These are phyloP conservation scores for Trypanosoma vivax DNA, from an alignment of 208 protist species.

Conservation along the genomic window DNA sequence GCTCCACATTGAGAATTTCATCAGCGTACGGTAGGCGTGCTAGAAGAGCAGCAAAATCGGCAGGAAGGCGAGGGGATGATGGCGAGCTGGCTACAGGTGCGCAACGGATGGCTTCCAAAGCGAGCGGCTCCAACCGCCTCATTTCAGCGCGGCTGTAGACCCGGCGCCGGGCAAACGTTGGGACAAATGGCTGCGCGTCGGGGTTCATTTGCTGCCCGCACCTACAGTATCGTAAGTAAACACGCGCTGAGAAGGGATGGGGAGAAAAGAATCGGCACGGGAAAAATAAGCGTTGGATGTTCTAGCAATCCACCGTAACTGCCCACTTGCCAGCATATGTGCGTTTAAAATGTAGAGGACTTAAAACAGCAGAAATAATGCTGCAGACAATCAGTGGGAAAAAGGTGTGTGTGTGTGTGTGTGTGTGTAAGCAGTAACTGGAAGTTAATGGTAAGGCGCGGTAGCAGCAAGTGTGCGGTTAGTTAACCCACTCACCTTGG, in stretches of 20 bases:
- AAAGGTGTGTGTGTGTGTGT: neutral
- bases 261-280: conserved; percentile 2
- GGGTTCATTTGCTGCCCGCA: conserved; percentile 16
- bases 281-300: conserved; percentile 1
- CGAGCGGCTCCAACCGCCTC: conserved; percentile 7
- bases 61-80: neutral
- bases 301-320: too few species aligned
- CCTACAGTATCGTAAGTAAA: too few species aligned
- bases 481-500: too few species aligned
- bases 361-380: too few species aligned
- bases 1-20: conserved; percentile 12
- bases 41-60: conserved; percentile 10
- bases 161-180: conserved; percentile 13
- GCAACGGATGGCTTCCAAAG: neutral
- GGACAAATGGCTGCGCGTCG: conserved; percentile 17
- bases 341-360: neutral
- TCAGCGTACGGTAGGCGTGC: conserved; percentile 9
- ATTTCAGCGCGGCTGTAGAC: conserved; percentile 14
- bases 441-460: too few species aligned
- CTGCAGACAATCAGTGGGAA: neutral
- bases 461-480: too few species aligned
- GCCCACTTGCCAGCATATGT: neutral
- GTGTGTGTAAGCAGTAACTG: neutral
- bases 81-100: neutral
- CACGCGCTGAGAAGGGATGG: conserved; percentile 5